phyloP scores from a whole-genome alignment of 805 yeast genomes.

The Barnettozyma populi region DNA sequence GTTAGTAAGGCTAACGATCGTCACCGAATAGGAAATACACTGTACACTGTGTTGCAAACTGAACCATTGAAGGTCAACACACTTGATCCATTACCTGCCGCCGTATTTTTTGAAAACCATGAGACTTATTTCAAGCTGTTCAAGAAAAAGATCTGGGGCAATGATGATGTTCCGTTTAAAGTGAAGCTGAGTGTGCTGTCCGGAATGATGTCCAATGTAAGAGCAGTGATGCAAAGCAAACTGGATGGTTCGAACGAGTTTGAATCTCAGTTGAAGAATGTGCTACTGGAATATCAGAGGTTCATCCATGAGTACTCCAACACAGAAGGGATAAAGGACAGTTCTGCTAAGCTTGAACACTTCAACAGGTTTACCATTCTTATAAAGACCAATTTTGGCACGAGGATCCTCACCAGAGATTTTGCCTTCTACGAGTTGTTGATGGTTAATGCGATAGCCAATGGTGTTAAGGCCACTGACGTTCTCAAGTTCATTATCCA shows the following conservation, averaged over 20 bases:
- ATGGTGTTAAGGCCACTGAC: slow-evolving; percentile 10
- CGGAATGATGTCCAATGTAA: slow-evolving; percentile 5
- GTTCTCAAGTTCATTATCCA: slow-evolving; percentile 15
- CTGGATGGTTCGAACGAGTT: neutral
- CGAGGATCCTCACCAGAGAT: neutral
- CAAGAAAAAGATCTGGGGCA: slow-evolving; percentile 2
- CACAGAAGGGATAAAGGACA: neutral
- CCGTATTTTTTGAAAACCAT: neutral
- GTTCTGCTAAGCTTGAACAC: slow-evolving; percentile 9
- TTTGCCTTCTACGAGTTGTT: slow-evolving; percentile 12
- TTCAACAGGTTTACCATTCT: slow-evolving; percentile 14
- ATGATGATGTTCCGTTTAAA: neutral
- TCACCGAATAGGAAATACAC: neutral
- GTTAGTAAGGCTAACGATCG: neutral
- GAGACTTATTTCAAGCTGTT: neutral
- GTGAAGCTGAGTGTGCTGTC: slow-evolving; percentile 1
- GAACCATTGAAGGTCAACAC: slow-evolving; percentile 4
- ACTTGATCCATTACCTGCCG: slow-evolving; percentile 2
- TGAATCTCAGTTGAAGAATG: neutral
- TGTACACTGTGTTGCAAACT: neutral
- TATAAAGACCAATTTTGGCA: slow-evolving; percentile 18
- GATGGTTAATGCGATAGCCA: slow-evolving; percentile 5
- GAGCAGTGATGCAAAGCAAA: neutral
- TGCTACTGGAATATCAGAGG: neutral
- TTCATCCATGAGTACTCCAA: slow-evolving; percentile 8